Evolutionary conservation across 441 rosid species (phyloP).

Genomic region (Erodium moschatum): DNA sequence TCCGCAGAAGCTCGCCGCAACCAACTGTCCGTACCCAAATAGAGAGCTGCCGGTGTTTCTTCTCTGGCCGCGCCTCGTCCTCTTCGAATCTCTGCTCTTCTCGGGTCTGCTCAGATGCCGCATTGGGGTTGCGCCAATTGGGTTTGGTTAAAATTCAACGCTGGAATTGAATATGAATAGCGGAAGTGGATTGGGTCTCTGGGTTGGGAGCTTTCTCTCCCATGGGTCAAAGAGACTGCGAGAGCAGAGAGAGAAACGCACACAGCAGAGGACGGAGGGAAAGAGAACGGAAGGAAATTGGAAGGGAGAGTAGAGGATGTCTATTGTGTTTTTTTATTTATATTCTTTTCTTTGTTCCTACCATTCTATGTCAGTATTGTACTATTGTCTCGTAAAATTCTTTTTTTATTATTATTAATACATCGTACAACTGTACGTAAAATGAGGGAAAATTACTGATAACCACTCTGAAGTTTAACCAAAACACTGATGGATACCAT

Average conservation of each 20-base stretch:
- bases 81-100: slow-evolving; percentile 17
- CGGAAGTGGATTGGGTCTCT: slow-evolving; percentile 23
- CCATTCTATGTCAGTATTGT: too few relatives aligned
- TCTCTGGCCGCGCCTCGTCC: background rate
- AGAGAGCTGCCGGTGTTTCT: slow-evolving; percentile 15
- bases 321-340: too few relatives aligned
- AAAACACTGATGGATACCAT: too few relatives aligned
- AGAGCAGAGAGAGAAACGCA: slow-evolving; percentile 19
- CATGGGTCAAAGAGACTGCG: slow-evolving; percentile 23
- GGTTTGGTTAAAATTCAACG: background rate
- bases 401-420: too few relatives aligned
- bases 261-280: background rate
- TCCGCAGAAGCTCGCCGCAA: background rate
- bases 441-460: too few relatives aligned
- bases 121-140: slow-evolving; percentile 41
- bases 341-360: too few relatives aligned
- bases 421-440: too few relatives aligned
- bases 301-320: too few relatives aligned
- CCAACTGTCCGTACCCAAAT: background rate
- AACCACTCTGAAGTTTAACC: too few relatives aligned
- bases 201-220: slow-evolving; percentile 12
- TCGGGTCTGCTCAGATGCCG: slow-evolving; percentile 48
- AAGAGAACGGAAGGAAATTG: too few relatives aligned
- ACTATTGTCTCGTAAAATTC: too few relatives aligned
- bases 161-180: slow-evolving; percentile 18